Evolutionary conservation across 2,329 filamentous ascomycete species (phyloP), one percentile per base, ranked within the genome.

Genomic region (Malbranchea zuffiana): DNA sequence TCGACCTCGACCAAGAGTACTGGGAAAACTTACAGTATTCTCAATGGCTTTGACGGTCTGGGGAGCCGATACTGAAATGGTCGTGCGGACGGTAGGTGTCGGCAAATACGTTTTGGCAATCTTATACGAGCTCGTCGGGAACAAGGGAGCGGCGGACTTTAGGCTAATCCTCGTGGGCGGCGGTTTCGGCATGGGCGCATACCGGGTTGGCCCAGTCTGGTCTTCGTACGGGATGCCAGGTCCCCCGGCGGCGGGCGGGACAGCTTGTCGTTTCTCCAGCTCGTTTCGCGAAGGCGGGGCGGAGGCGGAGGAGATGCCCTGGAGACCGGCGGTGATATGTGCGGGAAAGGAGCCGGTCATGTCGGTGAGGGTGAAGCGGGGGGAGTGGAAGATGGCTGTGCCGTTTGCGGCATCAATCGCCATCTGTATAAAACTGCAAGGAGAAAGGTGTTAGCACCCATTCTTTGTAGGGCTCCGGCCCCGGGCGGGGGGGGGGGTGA

Each of bases 311-410:
- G 54, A 36, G 49, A 61, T n/a, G 47, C 47, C 30, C 59, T 62
- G 5, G 54, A 65, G 43, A 45, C 54, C 32, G 52, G 65, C 38
- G 8, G 37, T 26, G 31, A 71, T 56, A 24, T 49, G 50, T 1
- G 63, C 42, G 1, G 67, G 58, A 48, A 78, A 78, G 3, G 59
- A 59, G 24, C 77, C 77, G 2, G 69, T 76, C 77, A 82, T 80
- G 47, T 67, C 69, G 7, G 63, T 64, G 35, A 81, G 60, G n/a
- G 71, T 68, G 57, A 83, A 83, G 43, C 77, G 75, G 33, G 62
- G 48, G 7, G 76, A 80, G 52, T 68, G 80, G 39, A 67, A 70
- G 13, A 75, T 61, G 3, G 66, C 68, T 20, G 69, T 69, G 24
- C 72, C 69, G n/a, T 66, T 64, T 12, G 65, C 62, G 4, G 66